phyloP scores from a whole-genome alignment of 805 yeast species.

The Candida bentonensis region DNA sequence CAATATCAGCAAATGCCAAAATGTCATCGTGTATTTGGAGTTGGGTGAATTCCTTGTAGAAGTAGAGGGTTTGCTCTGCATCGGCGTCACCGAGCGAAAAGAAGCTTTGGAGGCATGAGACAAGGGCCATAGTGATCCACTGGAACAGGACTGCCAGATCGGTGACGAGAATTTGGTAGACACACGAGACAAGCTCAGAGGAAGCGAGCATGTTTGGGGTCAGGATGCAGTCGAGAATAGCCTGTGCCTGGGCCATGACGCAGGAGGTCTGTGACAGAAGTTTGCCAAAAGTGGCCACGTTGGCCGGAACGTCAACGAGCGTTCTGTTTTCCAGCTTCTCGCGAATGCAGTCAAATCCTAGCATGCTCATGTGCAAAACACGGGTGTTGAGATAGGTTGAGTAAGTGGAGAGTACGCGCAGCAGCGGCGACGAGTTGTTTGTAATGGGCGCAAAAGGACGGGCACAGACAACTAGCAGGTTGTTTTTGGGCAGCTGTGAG shows the following conservation, averaged over 20 bases:
- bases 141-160: conserved; percentile 9
- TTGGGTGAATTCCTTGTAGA: conserved; percentile 11
- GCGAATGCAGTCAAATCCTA: conserved; percentile 8
- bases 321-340: conserved; percentile 7
- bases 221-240: conserved; percentile 10
- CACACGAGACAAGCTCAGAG: conserved; percentile 2
- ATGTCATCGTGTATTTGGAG: conserved; percentile 9
- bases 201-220: conserved; percentile 6
- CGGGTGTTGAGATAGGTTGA: conserved; percentile 9
- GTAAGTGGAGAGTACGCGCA: conserved; percentile 5
- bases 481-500: not conserved
- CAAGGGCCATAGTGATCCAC: conserved; percentile 6
- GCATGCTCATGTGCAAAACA: conserved; percentile 6
- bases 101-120: conserved; percentile 8
- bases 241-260: conserved; percentile 6
- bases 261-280: conserved; percentile 9
- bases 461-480: not conserved
- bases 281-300: not conserved
- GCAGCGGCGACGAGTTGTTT: not conserved
- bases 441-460: not conserved
- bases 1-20: conserved; percentile 4
- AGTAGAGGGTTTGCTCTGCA: conserved; percentile 10
- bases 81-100: conserved; percentile 7
- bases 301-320: conserved; percentile 5
- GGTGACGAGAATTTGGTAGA: conserved; percentile 8